Evolutionary conservation across 768 basidiomycete species (phyloP).

Genomic region (Boletus huronensis): DNA sequence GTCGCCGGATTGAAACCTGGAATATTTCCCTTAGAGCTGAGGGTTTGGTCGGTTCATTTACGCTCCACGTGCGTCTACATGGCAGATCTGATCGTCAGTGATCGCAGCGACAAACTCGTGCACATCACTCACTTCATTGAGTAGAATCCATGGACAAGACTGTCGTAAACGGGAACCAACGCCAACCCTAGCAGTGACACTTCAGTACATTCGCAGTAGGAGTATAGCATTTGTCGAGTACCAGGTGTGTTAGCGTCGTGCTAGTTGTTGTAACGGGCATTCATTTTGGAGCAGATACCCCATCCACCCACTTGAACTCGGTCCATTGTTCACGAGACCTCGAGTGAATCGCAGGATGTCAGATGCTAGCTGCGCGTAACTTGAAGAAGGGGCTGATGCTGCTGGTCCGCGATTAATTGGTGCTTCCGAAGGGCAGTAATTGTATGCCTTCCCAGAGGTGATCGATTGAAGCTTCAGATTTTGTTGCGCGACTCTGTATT

Average conservation of each 20-base stretch:
- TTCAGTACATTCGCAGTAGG: neutral
- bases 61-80: neutral
- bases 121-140: neutral
- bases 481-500: neutral
- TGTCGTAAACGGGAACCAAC: neutral
- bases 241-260: neutral
- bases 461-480: neutral
- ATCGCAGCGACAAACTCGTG: neutral
- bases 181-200: neutral
- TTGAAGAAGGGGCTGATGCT: neutral
- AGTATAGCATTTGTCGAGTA: neutral
- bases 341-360: neutral
- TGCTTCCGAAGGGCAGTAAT: neutral
- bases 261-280: neutral
- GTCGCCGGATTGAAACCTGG: neutral
- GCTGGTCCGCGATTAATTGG: neutral
- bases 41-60: neutral
- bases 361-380: neutral
- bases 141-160: neutral
- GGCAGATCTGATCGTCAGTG: constrained; percentile 3
- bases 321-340: neutral
- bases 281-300: neutral
- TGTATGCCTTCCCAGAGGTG: neutral
- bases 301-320: neutral
- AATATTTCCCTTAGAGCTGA: neutral